Conservation (phyloP, 192 early-diverging fungal species). For the Thamnidium elegans region DNA sequence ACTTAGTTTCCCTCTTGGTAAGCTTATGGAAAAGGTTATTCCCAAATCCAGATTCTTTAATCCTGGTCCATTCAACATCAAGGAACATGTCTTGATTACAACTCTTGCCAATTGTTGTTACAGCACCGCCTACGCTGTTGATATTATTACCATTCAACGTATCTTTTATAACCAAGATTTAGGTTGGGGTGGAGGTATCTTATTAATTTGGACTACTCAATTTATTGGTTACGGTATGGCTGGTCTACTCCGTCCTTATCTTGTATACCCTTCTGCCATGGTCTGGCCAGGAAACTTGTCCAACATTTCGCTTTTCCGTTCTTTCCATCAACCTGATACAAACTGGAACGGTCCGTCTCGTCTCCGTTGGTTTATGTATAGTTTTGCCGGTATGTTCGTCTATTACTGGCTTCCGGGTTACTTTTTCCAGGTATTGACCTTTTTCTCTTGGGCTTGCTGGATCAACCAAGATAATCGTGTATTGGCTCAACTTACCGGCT, state of each 20-base stretch:
- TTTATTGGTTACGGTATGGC: slow-evolving; percentile 55
- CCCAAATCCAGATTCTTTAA: slow-evolving; percentile 49
- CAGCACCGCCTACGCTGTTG: slow-evolving; percentile 54
- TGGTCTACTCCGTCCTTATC: slow-evolving; percentile 68
- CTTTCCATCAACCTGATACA: slow-evolving; percentile 52
- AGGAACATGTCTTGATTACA: slow-evolving; percentile 64
- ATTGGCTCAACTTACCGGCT: slow-evolving; percentile 44
- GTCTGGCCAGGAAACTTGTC: slow-evolving; percentile 83
- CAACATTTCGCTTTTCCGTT: slow-evolving; percentile 72
- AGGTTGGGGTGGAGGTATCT: slow-evolving; percentile 50
- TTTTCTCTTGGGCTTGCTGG: slow-evolving; percentile 55
- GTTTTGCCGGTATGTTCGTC: slow-evolving; percentile 45
- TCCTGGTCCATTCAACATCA: slow-evolving; percentile 64
- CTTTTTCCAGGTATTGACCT: slow-evolving; percentile 48
- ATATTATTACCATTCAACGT: slow-evolving; percentile 53
- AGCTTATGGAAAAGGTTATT: slow-evolving; percentile 40
- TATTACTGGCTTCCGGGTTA: slow-evolving; percentile 61
- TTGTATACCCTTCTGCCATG: slow-evolving; percentile 87
- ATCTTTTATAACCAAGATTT: slow-evolving; percentile 55
- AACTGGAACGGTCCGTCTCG: slow-evolving; percentile 42
- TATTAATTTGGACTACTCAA: slow-evolving; percentile 54
- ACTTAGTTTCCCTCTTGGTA: slow-evolving; percentile 49
- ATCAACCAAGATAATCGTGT: slow-evolving; percentile 41
- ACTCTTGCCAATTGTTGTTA: slow-evolving; percentile 50
- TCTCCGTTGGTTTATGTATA: slow-evolving; percentile 59